Evolutionary conservation across 345 rosid genomes (phyloP).

Genomic region (Brassica cretica): DNA sequence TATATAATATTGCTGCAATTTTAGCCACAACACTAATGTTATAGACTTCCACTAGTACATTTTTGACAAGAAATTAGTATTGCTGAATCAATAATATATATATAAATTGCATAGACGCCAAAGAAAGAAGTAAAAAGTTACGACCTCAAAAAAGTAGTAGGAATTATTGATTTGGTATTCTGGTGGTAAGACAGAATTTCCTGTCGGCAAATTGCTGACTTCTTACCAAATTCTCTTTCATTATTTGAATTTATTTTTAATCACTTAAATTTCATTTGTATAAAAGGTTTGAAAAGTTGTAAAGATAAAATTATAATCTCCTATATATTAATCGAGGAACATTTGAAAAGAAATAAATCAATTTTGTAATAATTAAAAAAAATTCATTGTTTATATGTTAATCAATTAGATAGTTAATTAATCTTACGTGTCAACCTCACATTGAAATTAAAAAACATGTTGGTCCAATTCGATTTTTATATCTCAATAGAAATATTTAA

Average conservation of each 20-base stretch:
- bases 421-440: no score
- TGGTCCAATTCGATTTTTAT: no score
- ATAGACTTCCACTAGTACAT: background rate
- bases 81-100: background rate
- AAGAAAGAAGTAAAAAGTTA: conserved; percentile 17
- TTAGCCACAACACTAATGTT: background rate
- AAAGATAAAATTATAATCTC: background rate
- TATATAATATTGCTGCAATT: background rate
- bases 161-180: conserved; percentile 44
- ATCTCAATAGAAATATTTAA: no score
- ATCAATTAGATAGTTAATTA: no score
- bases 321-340: no score
- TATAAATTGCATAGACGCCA: conserved; percentile 14
- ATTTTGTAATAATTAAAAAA: no score
- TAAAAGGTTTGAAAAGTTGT: conserved; percentile 8
- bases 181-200: conserved; percentile 41
- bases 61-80: conserved; percentile 7
- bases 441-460: no score
- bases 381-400: no score
- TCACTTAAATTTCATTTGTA: background rate
- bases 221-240: conserved; percentile 41
- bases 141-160: conserved; percentile 28
- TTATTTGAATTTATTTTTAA: conserved; percentile 12
- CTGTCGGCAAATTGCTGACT: conserved; percentile 45
- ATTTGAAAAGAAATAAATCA: no score